A percentile compares a stretch with the other conserved stretches of the same genome.
Evolutionary conservation across 139 green algal genomes (phyloP).

Genomic region (Eudorina sp.): DNA sequence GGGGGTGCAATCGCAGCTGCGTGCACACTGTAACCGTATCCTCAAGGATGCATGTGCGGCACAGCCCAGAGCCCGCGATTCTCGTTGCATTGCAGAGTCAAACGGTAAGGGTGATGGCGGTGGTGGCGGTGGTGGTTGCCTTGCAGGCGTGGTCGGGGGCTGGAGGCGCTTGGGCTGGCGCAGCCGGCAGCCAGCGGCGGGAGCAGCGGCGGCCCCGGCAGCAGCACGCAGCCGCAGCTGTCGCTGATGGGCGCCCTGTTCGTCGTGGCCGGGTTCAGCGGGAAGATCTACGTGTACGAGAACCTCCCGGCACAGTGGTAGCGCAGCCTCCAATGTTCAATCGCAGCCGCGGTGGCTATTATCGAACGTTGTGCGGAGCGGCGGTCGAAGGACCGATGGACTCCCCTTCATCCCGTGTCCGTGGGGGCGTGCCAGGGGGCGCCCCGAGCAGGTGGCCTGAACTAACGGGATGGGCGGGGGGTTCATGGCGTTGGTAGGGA

Average conservation of each 20-base stretch:
- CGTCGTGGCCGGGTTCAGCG: conserved; percentile 55
- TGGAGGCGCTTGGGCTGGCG: neutral
- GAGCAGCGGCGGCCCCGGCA: neutral
- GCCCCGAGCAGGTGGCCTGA: no score
- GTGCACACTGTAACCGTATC: neutral
- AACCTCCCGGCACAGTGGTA: conserved; percentile 37
- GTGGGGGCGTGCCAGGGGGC: no score
- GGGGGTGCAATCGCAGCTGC: neutral
- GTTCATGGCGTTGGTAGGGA: no score
- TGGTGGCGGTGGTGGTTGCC: neutral
- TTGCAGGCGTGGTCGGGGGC: neutral
- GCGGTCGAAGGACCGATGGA: no score
- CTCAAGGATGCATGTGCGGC: neutral
- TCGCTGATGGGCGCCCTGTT: conserved; percentile 44
- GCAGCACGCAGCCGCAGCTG: no score
- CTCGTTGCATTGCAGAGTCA: no score
- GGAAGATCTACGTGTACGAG: conserved; percentile 50
- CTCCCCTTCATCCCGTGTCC: no score
- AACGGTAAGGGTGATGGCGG: neutral
- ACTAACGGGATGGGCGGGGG: no score
- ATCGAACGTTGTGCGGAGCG: no score
- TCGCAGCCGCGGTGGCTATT: no score
- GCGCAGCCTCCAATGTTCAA: no score
- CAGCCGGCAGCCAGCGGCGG: neutral
- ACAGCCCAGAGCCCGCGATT: no score